phyloP scores from a whole-genome alignment of 352 stramenopile species.

The Thalassiosira livingstoniorum region DNA sequence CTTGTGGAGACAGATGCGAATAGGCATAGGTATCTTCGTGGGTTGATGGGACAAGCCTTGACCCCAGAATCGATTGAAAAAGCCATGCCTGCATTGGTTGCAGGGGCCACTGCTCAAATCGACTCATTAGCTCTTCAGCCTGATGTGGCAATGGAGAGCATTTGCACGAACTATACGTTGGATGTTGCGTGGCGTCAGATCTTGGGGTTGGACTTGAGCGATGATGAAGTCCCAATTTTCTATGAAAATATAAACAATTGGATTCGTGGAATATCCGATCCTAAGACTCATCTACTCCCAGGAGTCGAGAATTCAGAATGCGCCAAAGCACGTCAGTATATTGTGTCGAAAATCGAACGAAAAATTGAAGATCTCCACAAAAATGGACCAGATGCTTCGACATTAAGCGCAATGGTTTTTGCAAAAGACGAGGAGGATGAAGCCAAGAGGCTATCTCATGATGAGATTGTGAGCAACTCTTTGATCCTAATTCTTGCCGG shows the following conservation, averaged over 20 bases:
- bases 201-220: slow-evolving; percentile 58
- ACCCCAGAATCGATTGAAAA: slow-evolving; percentile 43
- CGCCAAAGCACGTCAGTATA: slow-evolving; percentile 43
- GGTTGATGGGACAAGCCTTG: slow-evolving; percentile 47
- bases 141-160: slow-evolving; percentile 50
- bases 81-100: slow-evolving; percentile 42
- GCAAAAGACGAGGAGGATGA: slow-evolving; percentile 52
- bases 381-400: slow-evolving; percentile 67
- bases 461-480: slow-evolving; percentile 67
- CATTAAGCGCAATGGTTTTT: slow-evolving; percentile 68
- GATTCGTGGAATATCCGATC: slow-evolving; percentile 49
- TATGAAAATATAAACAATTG: slow-evolving; percentile 48
- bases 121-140: slow-evolving; percentile 17
- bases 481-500: slow-evolving; percentile 68
- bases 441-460: slow-evolving; percentile 30
- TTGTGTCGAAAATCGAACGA: slow-evolving; percentile 58
- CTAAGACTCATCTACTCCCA: slow-evolving; percentile 6
- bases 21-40: slow-evolving; percentile 47
- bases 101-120: slow-evolving; percentile 45
- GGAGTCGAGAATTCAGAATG: slow-evolving; percentile 3
- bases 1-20: slow-evolving; percentile 46
- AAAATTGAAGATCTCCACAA: slow-evolving; percentile 58
- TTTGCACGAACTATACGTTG: slow-evolving; percentile 56
- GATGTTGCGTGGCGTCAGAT: slow-evolving; percentile 69
- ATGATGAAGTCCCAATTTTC: slow-evolving; percentile 60